A percentile compares a stretch with the other conserved stretches of the same genome.
Conservation (phyloP, 2,329 filamentous ascomycete species). For the Aspergillus eucalypticola region DNA sequence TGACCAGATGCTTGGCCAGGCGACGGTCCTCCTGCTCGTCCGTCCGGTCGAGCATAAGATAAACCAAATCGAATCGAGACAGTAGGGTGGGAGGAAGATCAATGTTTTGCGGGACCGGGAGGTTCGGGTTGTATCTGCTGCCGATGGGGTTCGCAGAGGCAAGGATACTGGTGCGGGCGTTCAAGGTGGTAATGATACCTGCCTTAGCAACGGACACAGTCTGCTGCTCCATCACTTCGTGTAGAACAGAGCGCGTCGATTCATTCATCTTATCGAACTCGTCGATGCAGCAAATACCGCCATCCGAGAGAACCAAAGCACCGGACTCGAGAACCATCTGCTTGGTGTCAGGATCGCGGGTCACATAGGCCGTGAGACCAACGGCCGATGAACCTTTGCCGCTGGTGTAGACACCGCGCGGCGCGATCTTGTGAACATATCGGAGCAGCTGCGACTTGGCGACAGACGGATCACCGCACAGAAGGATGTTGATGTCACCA, state of each 20-base stretch:
- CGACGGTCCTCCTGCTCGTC: constrained; percentile 88
- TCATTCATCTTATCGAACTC: constrained; percentile 82
- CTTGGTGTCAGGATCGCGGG: constrained; percentile 70
- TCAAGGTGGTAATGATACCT: constrained; percentile 82
- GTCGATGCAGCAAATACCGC: constrained; percentile 75
- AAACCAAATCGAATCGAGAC: constrained; percentile 95
- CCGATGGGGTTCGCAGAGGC: constrained; percentile 98
- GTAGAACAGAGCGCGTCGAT: constrained; percentile 69
- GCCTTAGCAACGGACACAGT: constrained; percentile 77
- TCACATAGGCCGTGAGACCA: constrained; percentile 75
- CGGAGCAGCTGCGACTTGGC: constrained; percentile 91
- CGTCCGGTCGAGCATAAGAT: constrained; percentile 89
- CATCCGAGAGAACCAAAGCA: constrained; percentile 71
- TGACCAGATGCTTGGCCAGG: constrained; percentile 86
- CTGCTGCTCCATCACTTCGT: constrained; percentile 81
- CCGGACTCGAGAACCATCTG: constrained; percentile 75
- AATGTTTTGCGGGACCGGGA: constrained; percentile 97
- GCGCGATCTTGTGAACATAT: constrained; percentile 97
- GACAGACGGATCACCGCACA: constrained; percentile 96
- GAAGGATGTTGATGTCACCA: constrained; percentile 94
- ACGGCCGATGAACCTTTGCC: constrained; percentile 76
- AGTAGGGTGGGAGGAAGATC: constrained; percentile 92
- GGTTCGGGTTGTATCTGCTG: constrained; percentile 93
- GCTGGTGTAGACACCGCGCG: constrained; percentile 76
- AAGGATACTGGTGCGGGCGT: constrained; percentile 91